Conservation (phyloP, 2,329 filamentous ascomycete genomes). For the Stemphylium beticola region DNA sequence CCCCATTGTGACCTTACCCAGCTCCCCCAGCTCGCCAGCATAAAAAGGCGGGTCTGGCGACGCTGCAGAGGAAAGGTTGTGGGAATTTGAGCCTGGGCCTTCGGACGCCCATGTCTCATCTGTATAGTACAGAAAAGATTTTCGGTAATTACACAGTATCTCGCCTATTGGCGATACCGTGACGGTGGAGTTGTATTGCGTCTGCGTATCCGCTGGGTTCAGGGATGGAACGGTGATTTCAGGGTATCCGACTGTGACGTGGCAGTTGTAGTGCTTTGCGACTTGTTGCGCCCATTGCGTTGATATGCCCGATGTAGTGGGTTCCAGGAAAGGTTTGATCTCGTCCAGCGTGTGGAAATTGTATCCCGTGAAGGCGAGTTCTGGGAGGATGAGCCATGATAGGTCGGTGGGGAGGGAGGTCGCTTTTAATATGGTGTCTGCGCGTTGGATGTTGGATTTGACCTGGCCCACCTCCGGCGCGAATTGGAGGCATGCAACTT, state of each 20-base stretch:
- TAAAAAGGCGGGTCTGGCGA: slow-evolving; percentile 45
- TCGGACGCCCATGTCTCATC: slow-evolving; percentile 69
- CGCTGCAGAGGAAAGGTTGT: slow-evolving; percentile 23
- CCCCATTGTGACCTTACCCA: slow-evolving; percentile 51
- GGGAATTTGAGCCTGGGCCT: slow-evolving; percentile 45
- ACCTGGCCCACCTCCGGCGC: slow-evolving; percentile 72
- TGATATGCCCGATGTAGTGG: slow-evolving; percentile 67
- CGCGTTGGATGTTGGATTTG: slow-evolving; percentile 71
- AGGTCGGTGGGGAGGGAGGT: slow-evolving; percentile 55
- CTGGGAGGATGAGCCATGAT: slow-evolving; percentile 75
- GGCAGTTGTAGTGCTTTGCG: slow-evolving; percentile 70
- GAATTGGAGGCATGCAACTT: slow-evolving; percentile 74
- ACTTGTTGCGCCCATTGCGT: slow-evolving; percentile 73
- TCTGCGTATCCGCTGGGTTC: slow-evolving; percentile 24
- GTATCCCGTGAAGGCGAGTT: slow-evolving; percentile 81
- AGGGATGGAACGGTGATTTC: slow-evolving; percentile 55
- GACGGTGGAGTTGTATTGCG: slow-evolving; percentile 65
- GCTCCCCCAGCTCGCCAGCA: slow-evolving; percentile 41
- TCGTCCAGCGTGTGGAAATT: slow-evolving; percentile 74
- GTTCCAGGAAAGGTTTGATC: slow-evolving; percentile 73
- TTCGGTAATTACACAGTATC: slow-evolving; percentile 67
- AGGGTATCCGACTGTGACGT: slow-evolving; percentile 75
- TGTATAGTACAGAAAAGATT: slow-evolving; percentile 70
- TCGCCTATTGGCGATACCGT: slow-evolving; percentile 62
- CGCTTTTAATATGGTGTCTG: slow-evolving; percentile 66